Evolutionary conservation across 2,329 filamentous ascomycete species (phyloP), one percentile per base, ranked within the genome.

Genomic region (Rhynchosporium secalis): DNA sequence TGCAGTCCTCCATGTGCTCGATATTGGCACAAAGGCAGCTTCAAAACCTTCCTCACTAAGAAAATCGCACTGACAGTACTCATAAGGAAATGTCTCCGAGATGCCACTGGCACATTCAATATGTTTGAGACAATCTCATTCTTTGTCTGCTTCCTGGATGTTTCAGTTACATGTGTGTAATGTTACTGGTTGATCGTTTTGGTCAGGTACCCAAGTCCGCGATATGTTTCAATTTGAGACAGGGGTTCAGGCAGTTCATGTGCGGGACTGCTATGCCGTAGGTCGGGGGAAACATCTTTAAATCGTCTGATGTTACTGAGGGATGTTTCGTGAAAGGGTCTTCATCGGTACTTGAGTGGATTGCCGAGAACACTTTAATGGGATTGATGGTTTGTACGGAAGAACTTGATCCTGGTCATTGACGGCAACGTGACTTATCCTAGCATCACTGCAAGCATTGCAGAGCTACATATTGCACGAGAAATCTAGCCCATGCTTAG

Each of bases 111-210:
- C 33, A 54, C 7, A n/a, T 29, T 54, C 51, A 20, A 40, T 41
- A n/a, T 4, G 33, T 54, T 40, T 54, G 51, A 54, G 51, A 54
- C 51, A 54, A 54, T 40, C 36, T 54, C 51, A 54, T 15, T 36
- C 51, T 15, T 54, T 54, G 40, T 54, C 36, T 54, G 51, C 13
- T 54, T 54, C 51, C 28, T 29, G 9, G 36, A n/a, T 54, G 36
- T 54, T 54, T 41, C 51, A 29, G 28, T 54, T 4, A 33, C 9
- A 54, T 41, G 33, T 41, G 1, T 33, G 36, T n/a, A 7, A 10
- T 54, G 8, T 4, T 54, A 4, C 28, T 29, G 43, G n/a, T 46
- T 20, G 43, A 46, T 40, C 33, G 4, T 15, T 9, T 20, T 20
- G 36, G 51, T 29, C 20, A n/a, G 15, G 43, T 10, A 40, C 38